Percentiles rank a stretch among this genome's conserved stretches.
These are phyloP conservation scores for Boletus sp. DNA, from an alignment of 768 basidiomycete genomes.

Conservation along the genomic window DNA sequence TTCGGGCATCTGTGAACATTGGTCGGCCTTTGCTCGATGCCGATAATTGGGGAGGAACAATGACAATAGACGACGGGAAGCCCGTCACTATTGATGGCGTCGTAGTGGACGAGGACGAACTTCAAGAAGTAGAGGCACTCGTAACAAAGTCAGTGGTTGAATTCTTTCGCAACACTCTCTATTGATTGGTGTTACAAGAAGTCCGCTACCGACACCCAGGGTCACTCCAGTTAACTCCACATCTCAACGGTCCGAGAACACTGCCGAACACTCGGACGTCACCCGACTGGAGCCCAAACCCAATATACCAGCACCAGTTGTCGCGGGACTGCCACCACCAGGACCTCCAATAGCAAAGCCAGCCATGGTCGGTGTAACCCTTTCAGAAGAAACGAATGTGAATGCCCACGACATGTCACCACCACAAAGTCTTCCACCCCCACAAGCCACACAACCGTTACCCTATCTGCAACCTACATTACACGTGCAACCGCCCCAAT, in stretches of 20 bases:
- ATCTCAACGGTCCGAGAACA: conserved; percentile 10
- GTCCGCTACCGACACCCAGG: conserved; percentile 61
- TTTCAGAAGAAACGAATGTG: conserved; percentile 3
- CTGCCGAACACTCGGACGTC: not conserved
- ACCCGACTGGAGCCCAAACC: not conserved
- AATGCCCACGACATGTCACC: not conserved
- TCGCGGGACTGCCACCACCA: not conserved
- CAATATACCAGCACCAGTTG: not conserved
- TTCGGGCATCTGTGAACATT: conserved; percentile 41
- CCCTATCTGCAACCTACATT: conserved; percentile 12
- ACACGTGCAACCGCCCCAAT: conserved; percentile 16
- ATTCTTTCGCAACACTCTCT: conserved; percentile 8
- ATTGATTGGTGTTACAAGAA: conserved; percentile 41
- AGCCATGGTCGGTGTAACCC: not conserved
- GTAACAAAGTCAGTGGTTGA: conserved; percentile 44
- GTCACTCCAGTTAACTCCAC: conserved; percentile 46
- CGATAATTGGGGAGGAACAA: conserved; percentile 54
- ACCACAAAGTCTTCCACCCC: conserved; percentile 3
- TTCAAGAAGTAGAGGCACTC: conserved; percentile 37
- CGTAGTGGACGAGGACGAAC: conserved; percentile 36
- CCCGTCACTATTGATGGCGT: conserved; percentile 34
- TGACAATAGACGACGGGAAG: conserved; percentile 33
- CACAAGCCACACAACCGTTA: conserved; percentile 7
- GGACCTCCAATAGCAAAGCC: not conserved
- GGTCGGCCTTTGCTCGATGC: conserved; percentile 44